These are phyloP conservation scores for Alternaria ethzedia DNA, from an alignment of 2,329 filamentous ascomycete genomes.

Conservation along the genomic window DNA sequence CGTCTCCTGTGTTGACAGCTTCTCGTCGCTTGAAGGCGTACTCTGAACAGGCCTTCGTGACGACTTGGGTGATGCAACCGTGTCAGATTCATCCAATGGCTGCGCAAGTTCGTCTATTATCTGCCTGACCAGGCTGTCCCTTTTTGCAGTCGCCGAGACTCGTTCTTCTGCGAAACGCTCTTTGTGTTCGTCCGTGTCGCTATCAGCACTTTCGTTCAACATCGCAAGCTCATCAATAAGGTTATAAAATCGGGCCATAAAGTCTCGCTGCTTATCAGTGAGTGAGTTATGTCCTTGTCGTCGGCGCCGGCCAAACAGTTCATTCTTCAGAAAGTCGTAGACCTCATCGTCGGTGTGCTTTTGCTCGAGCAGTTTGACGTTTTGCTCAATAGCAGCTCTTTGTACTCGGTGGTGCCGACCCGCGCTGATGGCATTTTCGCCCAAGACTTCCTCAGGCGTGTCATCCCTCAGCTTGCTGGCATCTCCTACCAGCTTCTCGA, in stretches of 20 bases:
- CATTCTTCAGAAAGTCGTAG: neutral
- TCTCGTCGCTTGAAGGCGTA: neutral
- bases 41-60: neutral
- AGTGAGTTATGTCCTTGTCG: neutral
- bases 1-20: neutral
- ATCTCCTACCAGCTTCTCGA: neutral
- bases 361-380: neutral
- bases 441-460: neutral
- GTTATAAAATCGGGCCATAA: neutral
- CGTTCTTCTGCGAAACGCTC: neutral
- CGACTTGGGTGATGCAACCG: neutral
- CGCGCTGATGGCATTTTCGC: neutral
- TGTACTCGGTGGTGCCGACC: neutral
- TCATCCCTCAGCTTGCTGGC: neutral
- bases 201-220: neutral
- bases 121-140: neutral
- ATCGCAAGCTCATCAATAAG: neutral
- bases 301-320: neutral
- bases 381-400: slow-evolving; percentile 3
- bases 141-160: neutral
- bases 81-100: neutral
- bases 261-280: neutral
- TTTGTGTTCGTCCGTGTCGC: neutral
- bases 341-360: neutral
- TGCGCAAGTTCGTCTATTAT: slow-evolving; percentile 4